Conservation (phyloP, 495 filamentous ascomycete genomes). For the Terfezia claveryi region DNA sequence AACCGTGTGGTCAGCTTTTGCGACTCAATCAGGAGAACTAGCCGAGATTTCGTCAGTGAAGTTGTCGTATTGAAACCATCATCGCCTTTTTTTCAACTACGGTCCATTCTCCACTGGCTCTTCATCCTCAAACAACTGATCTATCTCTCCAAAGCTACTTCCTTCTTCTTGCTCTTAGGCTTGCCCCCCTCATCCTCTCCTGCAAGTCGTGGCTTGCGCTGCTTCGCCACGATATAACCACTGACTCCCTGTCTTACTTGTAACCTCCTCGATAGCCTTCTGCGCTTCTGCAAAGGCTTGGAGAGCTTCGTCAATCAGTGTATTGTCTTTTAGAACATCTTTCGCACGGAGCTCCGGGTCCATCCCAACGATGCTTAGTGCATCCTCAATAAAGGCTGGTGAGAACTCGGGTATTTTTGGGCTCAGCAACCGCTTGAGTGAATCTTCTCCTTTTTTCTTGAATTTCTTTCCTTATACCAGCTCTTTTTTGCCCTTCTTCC, state of each 20-base stretch:
- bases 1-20: conserved; percentile 73
- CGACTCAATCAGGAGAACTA: conserved; percentile 79
- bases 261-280: conserved; percentile 37
- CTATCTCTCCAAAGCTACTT: conserved; percentile 2
- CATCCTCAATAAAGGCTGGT: conserved; percentile 69
- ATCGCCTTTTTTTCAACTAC: conserved; percentile 19
- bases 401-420: conserved; percentile 69
- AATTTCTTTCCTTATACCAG: conserved; percentile 32
- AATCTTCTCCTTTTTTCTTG: conserved; percentile 47
- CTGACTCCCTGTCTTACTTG: conserved; percentile 30
- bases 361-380: conserved; percentile 43
- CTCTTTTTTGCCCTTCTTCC: conserved; percentile 6
- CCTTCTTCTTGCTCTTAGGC: conserved; percentile 1
- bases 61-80: conserved; percentile 57
- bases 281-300: conserved; percentile 44
- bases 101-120: conserved; percentile 21
- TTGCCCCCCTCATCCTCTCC: background rate
- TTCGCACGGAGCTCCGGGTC: conserved; percentile 41
- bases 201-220: conserved; percentile 19
- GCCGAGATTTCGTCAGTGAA: conserved; percentile 24
- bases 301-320: conserved; percentile 39
- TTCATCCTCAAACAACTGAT: conserved; percentile 7
- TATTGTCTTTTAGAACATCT: conserved; percentile 43
- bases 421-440: conserved; percentile 54
- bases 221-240: conserved; percentile 79